These are phyloP conservation scores for Ceratobasidium sp. DNA, from an alignment of 1,284 basidiomycete genomes.

Conservation along the genomic window DNA sequence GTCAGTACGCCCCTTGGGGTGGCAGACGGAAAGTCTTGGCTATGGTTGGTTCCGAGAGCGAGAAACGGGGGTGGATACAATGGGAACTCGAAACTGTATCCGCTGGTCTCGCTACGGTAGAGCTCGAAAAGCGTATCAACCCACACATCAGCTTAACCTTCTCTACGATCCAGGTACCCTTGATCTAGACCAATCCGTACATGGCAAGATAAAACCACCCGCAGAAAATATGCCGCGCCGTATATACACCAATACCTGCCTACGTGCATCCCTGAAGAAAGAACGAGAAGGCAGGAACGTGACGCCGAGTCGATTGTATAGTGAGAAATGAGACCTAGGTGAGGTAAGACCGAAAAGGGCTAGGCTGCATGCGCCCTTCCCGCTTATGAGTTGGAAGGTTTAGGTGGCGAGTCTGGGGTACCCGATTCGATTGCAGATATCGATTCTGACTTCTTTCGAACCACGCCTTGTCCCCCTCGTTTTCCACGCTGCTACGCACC, in stretches of 20 bases:
- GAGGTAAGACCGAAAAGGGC: slow-evolving; percentile 4
- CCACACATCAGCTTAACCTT: slow-evolving; percentile 5
- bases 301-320: neutral
- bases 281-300: slow-evolving; percentile 1
- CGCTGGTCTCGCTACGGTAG: neutral
- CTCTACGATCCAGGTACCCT: slow-evolving; percentile 4
- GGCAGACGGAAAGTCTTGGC: too few relatives aligned
- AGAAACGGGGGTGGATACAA: neutral
- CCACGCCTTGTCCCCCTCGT: neutral
- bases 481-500: neutral
- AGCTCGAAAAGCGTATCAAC: slow-evolving; percentile 14
- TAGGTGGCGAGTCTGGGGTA: neutral
- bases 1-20: neutral
- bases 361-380: slow-evolving; percentile 1
- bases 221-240: neutral
- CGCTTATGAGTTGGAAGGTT: neutral
- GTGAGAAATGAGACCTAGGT: neutral
- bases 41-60: neutral
- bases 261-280: slow-evolving; percentile 12
- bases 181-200: neutral
- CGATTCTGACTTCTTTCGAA: neutral
- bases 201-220: neutral
- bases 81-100: neutral
- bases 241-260: neutral
- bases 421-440: slow-evolving; percentile 15